Evolutionary conservation across 345 rosid species (phyloP).

Genomic region (Dipteronia sinensis): DNA sequence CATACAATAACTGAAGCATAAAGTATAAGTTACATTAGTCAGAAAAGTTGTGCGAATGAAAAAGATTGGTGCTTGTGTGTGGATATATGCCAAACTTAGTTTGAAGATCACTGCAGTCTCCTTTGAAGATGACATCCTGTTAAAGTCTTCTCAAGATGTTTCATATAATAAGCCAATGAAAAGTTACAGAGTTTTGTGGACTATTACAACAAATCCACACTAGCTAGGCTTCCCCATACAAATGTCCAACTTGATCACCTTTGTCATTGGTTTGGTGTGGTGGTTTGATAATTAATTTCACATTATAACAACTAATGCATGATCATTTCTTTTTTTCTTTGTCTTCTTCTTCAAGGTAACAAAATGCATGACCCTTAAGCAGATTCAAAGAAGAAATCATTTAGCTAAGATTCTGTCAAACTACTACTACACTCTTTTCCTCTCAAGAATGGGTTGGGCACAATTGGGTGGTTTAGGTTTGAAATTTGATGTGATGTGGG

Average conservation of each 20-base stretch:
- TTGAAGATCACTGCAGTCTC: neutral
- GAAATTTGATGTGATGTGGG: neutral
- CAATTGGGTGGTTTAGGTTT: neutral
- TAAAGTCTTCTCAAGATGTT: neutral
- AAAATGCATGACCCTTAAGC: neutral
- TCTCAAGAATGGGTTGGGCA: neutral
- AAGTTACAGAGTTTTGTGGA: neutral
- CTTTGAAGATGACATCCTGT: neutral
- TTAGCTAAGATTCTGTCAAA: neutral
- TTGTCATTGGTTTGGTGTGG: neutral
- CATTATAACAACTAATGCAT: neutral
- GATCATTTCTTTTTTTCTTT: neutral
- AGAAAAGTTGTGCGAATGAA: no score
- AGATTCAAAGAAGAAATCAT: neutral
- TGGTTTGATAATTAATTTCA: neutral
- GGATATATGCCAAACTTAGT: neutral
- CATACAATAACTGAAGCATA: no score
- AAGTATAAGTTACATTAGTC: no score
- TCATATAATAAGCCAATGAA: neutral
- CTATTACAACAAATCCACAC: neutral
- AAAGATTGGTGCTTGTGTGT: neutral
- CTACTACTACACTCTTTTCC: neutral
- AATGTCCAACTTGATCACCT: neutral
- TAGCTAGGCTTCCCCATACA: no score
- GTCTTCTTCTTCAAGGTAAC: neutral